Conservation (phyloP, 2,329 filamentous ascomycete species). For the Colletotrichum coccodes region DNA sequence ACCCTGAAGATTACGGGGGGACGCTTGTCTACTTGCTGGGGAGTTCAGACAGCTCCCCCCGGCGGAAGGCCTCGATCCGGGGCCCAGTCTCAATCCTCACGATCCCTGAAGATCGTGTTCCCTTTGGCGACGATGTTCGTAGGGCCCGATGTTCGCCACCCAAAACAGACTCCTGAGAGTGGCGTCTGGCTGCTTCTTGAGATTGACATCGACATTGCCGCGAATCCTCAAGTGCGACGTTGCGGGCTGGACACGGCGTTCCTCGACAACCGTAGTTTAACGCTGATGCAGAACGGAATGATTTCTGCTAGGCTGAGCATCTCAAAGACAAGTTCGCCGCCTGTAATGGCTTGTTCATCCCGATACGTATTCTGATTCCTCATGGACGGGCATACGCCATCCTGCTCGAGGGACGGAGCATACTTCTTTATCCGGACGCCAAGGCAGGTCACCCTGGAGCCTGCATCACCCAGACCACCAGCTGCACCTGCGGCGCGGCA, state of each 20-base stretch:
- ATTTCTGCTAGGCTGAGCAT: not conserved
- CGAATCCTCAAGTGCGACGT: not conserved
- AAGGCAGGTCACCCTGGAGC: not conserved
- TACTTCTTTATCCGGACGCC: slow-evolving; percentile 8
- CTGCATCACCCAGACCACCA: not conserved
- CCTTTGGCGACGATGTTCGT: not conserved
- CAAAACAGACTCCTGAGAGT: not conserved
- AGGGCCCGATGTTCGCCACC: not conserved
- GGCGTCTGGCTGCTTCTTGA: not conserved
- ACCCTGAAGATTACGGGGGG: not conserved
- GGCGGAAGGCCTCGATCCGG: not conserved
- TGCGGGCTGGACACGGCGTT: not conserved
- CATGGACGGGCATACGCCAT: not conserved
- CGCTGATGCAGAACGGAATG: not conserved
- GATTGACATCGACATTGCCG: not conserved
- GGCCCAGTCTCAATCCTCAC: not conserved
- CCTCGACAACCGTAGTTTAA: not conserved
- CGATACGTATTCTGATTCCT: not conserved
- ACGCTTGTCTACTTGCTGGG: not conserved
- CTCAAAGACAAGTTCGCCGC: not conserved
- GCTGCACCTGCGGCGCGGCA: not conserved
- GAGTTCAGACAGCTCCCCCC: not conserved
- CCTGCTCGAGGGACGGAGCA: not conserved
- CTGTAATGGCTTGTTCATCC: not conserved
- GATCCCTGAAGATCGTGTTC: not conserved